Base-by-base conservation (phyloP, 139 green algal species). In the Marvania coccoides region DNA sequence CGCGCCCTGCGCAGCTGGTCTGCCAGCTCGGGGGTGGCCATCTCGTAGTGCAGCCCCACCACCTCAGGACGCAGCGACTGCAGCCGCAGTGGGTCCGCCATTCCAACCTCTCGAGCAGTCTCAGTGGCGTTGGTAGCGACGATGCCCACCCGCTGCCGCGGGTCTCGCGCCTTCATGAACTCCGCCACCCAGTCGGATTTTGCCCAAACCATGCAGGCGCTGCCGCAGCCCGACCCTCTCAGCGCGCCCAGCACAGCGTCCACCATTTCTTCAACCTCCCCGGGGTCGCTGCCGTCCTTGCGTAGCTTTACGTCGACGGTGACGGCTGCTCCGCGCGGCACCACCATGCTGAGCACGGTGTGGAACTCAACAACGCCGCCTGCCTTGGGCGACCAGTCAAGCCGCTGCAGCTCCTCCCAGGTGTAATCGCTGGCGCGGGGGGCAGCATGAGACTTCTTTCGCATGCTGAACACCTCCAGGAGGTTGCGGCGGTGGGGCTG, bases 171-270 rank as follows among this genome's bases (percentile, higher is more conserved):
- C 19, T 71, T 61, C 24, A 82, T 42, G 2, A 35, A 19, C 28
- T 39, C 40, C 42, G 80, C 65, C 71, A 85, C 58, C 7, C 4
- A 30, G 42, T 87, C 80, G 29, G 59, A 71, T 62, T 87, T 85
- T 51, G 71, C 69, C 81, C 81, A 87, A 14, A 84, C 67, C 6
- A 87, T 57, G 71, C 77, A 87, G 67, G 73, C 71, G n/a, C 8
- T 7, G 19, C 13, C 39, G 67, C 80, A 85, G 0, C 56, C 61
- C 38, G 73, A 69, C 6, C 63, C 47, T 3, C 42, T 40, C 30
- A 71, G 45, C 5, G 76, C 69, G 33, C 78, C 35, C 28, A 53
- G 35, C 7, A 72, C 80, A 26, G 76, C 28, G 1, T 2, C 6
- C 54, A 88, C n/a, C 19, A 79, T 77, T 4, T 81, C 69, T n/a